Evolutionary conservation across 176 grass and related monocot species (phyloP).

Genomic region (Zizania latifolia): DNA sequence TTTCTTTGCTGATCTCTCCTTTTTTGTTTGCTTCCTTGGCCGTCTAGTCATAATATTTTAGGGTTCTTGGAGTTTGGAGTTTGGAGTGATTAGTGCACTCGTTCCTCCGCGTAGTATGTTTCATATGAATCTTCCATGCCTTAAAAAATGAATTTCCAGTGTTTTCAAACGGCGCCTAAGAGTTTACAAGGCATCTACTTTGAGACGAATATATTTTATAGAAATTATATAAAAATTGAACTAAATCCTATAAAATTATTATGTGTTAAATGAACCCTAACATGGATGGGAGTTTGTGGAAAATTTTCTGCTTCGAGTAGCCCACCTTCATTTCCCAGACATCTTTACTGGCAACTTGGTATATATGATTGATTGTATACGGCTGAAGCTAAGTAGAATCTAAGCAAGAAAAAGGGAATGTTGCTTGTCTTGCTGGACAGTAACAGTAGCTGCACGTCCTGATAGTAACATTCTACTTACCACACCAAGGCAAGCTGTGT

Average conservation of each 20-base stretch:
- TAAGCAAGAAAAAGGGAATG: background rate
- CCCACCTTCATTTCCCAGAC: background rate
- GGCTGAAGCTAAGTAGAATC: conserved; percentile 17
- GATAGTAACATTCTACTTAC: conserved; percentile 26
- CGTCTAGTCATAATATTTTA: background rate
- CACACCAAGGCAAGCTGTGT: background rate
- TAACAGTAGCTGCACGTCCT: background rate
- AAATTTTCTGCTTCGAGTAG: background rate
- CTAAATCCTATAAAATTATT: no score
- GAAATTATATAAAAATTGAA: no score
- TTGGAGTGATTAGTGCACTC: background rate
- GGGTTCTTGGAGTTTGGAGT: background rate
- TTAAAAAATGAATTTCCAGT: no score
- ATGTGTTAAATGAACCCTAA: no score
- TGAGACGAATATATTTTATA: no score
- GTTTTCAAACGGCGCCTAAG: no score
- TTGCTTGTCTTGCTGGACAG: conserved; percentile 25
- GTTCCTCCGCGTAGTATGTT: background rate
- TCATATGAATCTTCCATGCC: background rate
- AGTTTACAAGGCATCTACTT: no score
- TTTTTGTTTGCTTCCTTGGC: conserved; percentile 21
- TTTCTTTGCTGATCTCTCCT: conserved; percentile 17
- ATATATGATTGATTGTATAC: background rate
- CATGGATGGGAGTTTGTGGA: no score
- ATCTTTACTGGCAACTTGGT: background rate